Evolutionary conservation across 129 eudicot genomes (phyloP).

Genomic region (Pseudognaphalium luteoalbum): DNA sequence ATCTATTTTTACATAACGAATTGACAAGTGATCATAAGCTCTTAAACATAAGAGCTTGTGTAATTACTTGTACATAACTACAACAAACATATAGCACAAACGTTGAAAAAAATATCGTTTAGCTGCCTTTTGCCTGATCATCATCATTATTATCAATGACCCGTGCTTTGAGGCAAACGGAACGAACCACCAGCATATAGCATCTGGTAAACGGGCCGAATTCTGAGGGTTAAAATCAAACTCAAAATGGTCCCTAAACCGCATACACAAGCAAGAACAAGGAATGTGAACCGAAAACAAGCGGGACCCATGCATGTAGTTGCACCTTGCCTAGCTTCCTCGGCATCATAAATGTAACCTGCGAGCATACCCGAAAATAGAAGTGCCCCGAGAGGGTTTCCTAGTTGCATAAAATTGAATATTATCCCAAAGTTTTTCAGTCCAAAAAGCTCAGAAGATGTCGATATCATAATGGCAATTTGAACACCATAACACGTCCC

Average conservation of each 20-base stretch:
- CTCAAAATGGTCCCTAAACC: constrained; percentile 79
- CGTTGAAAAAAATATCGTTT: not conserved
- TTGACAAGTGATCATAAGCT: not conserved
- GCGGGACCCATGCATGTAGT: constrained; percentile 73
- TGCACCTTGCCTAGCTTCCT: constrained; percentile 66
- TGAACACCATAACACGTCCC: constrained; percentile 93
- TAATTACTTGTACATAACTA: constrained; percentile 18
- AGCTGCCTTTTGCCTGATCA: not conserved
- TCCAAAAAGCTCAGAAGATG: constrained; percentile 92
- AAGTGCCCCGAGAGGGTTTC: constrained; percentile 86
- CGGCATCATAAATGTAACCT: constrained; percentile 77
- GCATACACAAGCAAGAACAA: constrained; percentile 77
- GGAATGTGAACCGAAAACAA: constrained; percentile 82
- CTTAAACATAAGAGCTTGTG: not conserved
- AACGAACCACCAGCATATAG: constrained; percentile 93
- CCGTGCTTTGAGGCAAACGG: constrained; percentile 63
- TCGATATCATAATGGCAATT: constrained; percentile 84
- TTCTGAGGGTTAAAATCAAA: constrained; percentile 67
- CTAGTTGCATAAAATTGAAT: constrained; percentile 83
- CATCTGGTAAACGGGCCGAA: constrained; percentile 93
- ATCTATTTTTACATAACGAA: not conserved
- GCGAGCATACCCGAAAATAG: constrained; percentile 84
- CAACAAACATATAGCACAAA: constrained; percentile 19
- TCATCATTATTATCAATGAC: constrained; percentile 32
- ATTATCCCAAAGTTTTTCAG: constrained; percentile 79